Conservation (phyloP, 164 flowering plant species). For the Macadamia integrifolia region DNA sequence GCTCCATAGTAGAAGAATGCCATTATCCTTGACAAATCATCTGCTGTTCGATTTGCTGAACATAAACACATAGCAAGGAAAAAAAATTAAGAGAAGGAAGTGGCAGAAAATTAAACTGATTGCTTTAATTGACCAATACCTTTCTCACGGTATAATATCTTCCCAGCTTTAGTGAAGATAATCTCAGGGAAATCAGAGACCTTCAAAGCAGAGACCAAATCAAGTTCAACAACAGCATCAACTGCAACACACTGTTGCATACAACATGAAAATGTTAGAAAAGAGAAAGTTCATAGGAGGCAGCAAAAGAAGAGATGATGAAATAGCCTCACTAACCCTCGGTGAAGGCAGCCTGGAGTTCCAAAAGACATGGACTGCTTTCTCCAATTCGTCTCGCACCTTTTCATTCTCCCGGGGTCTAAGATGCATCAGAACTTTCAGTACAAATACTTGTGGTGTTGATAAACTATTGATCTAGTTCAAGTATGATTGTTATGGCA, state of each 20-base stretch:
- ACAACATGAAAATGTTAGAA: too few relatives aligned
- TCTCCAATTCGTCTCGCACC: conserved; percentile 58
- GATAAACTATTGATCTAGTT: background rate
- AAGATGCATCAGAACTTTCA: conserved; percentile 10
- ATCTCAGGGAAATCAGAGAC: conserved; percentile 75
- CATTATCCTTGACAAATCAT: conserved; percentile 88
- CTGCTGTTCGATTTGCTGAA: conserved; percentile 61
- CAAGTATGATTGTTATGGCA: background rate
- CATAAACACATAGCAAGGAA: background rate
- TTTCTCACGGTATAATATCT: conserved; percentile 78
- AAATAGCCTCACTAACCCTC: conserved; percentile 46
- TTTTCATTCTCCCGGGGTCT: conserved; percentile 83
- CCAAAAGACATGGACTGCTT: conserved; percentile 87
- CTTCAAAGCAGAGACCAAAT: conserved; percentile 66
- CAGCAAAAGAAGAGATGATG: background rate
- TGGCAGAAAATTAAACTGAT: background rate
- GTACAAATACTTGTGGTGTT: background rate
- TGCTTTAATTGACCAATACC: conserved; percentile 30
- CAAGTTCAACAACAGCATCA: conserved; percentile 77
- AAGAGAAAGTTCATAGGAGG: too few relatives aligned
- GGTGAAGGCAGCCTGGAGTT: conserved; percentile 45
- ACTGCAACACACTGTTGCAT: conserved; percentile 73
- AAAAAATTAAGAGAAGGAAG: background rate
- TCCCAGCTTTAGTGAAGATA: conserved; percentile 88
- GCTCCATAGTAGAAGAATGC: conserved; percentile 92